Evolutionary conservation across 768 basidiomycete species (phyloP), one percentile per base, ranked within the genome.

Genomic region (Mycena polygramma): DNA sequence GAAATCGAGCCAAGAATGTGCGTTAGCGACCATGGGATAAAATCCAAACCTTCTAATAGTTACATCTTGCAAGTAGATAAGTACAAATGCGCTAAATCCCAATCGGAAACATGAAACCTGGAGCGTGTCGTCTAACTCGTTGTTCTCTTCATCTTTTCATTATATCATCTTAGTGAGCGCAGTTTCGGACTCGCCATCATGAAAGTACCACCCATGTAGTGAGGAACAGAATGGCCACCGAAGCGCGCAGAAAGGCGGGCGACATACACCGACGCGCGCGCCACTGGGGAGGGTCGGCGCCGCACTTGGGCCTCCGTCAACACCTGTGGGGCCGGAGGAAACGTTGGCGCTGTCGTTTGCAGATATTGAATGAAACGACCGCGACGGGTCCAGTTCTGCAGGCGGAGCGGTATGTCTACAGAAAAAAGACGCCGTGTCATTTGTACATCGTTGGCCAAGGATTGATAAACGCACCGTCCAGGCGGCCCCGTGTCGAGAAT

Each of bases 331-430:
- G 20, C 20, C n/a, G 1, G 48, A 1, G 2, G 55, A 13, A 13
- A 10, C 10, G 3, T 3, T 11, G 3, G 30, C 8, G 10, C 41
- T 41, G 41, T 26, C 45, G 8, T 51, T 17, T 1, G 51, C 7
- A 15, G 36, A 24, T 24, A 66, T 24, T 0, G 64, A 37, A 8
- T 51, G 49, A 49, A 62, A 71, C 8, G 45, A 57, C 37, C 60
- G 58, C n/a, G 70, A 57, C 10, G 60, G 60, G 49, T 71, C 65
- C 4, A 71, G 48, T 14, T 41, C 53, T 1, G 51, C 26, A 5
- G 70, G 70, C 0, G 70, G 30, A n/a, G 8, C 0, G 8, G 53
- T 63, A 39, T 71, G 65, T 20, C 70, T 71, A 48, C 48, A 22
- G 14, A 5, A 30, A 30, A 41, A 8, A n/a, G n/a, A n/a, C n/a